Evolutionary conservation across 1,284 basidiomycete genomes (phyloP), one percentile per base, ranked within the genome.

Genomic region (Schizophyllum commune): DNA sequence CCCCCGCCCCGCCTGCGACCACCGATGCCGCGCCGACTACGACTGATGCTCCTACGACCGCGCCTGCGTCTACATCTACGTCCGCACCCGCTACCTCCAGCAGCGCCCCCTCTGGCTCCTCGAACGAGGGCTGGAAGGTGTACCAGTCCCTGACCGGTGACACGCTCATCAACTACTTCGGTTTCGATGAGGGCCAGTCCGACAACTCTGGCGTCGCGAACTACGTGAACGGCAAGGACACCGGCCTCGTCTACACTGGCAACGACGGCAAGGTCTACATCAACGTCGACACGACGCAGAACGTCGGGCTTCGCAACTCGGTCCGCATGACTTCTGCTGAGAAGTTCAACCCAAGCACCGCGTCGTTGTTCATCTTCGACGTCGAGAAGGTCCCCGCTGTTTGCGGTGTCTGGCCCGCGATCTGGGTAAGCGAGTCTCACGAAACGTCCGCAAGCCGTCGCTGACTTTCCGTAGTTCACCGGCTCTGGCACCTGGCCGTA

Each of bases 341-440:
- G 59, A 80, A 79, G 11, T 77, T 78, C 64, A 71, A 72, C 67
- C 73, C 73, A 3, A 80, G 75, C 69, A 81, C 74, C 32, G 17
- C 51, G 64, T 75, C 73, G 57, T 73, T 85, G 54, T 74, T 85
- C 64, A 71, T 86, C 65, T 74, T 86, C 70, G 84, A 86, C 68
- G 78, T 83, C 51, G 74, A 77, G 9, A 83, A 85, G 70, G 84
- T 86, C 79, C 85, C 85, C 1, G 79, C 78, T 4, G 85, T 84
- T 1, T 88, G 85, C 66, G 85, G 82, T 32, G 82, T 81, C 4
- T 85, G 64, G 78, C 78, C 77, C 32, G 60, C 63, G 5, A 64
- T 65, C 55, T 65, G 64, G 64, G 27, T 61, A 54, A 63, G 61
- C 58, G 34, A 84, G 82, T 82, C 82, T 82, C 2, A 62, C 69